These are phyloP conservation scores for Plasmodium malariae DNA, from an alignment of 169 alveolate species.

Conservation along the genomic window DNA sequence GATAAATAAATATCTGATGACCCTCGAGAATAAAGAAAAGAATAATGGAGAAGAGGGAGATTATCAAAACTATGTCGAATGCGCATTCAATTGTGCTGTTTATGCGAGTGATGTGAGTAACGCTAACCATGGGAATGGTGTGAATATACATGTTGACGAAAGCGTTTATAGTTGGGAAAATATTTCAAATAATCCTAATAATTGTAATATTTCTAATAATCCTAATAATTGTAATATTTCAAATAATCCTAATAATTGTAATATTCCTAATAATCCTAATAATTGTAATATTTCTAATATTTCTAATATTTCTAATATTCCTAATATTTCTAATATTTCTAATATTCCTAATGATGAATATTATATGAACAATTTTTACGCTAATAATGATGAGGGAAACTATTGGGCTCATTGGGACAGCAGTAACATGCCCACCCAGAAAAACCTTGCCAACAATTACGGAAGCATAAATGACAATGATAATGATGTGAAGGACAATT, in stretches of 20 bases:
- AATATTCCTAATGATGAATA: not conserved
- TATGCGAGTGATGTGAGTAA: not conserved
- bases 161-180: not conserved
- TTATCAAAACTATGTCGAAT: not conserved
- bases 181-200: not conserved
- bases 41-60: not conserved
- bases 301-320: not conserved
- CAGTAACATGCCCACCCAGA: not conserved
- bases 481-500: not conserved
- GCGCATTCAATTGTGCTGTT: not conserved
- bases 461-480: not conserved
- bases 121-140: not conserved
- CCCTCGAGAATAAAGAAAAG: slow-evolving; percentile 7
- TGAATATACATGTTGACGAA: not conserved
- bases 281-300: not conserved
- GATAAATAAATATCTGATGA: slow-evolving; percentile 26
- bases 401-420: not conserved
- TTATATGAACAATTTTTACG: not conserved
- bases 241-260: not conserved
- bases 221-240: not conserved
- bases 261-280: not conserved
- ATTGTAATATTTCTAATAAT: too few relatives aligned
- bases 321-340: too few relatives aligned
- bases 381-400: not conserved
- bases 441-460: not conserved